Conservation (phyloP, 31 red algal species). For the Odonthalia washingtoniensis region DNA sequence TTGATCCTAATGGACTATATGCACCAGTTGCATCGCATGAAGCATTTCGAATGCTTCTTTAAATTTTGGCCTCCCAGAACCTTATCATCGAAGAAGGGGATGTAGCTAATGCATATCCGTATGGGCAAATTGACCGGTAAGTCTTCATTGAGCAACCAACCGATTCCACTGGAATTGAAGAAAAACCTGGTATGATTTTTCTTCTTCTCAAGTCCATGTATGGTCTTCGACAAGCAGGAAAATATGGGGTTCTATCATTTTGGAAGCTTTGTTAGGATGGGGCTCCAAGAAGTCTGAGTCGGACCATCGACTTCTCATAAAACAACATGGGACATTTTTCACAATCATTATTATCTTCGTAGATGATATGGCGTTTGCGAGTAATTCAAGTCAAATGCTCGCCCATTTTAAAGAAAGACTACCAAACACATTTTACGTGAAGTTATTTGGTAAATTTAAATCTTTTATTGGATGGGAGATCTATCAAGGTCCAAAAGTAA, state of each 20-base stretch:
- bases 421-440: constrained; percentile 32
- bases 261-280: neutral
- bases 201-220: constrained; percentile 30
- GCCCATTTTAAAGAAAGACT: neutral
- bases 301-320: neutral
- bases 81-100: constrained; percentile 39
- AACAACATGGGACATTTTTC: neutral
- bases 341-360: constrained; percentile 7
- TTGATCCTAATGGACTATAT: neutral
- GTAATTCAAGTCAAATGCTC: neutral
- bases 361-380: neutral
- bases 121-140: neutral
- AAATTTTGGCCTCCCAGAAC: neutral
- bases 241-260: constrained; percentile 31
- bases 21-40: constrained; percentile 26
- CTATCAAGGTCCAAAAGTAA: neutral
- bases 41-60: constrained; percentile 9
- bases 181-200: constrained; percentile 11
- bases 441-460: constrained; percentile 11
- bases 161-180: neutral
- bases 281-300: constrained; percentile 1
- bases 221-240: constrained; percentile 20
- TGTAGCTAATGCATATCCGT: constrained; percentile 37
- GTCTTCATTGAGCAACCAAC: constrained; percentile 19
- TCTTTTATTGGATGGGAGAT: constrained; percentile 39